Conservation (phyloP, 2,329 filamentous ascomycete species). For the Xylariaceae sp. region DNA sequence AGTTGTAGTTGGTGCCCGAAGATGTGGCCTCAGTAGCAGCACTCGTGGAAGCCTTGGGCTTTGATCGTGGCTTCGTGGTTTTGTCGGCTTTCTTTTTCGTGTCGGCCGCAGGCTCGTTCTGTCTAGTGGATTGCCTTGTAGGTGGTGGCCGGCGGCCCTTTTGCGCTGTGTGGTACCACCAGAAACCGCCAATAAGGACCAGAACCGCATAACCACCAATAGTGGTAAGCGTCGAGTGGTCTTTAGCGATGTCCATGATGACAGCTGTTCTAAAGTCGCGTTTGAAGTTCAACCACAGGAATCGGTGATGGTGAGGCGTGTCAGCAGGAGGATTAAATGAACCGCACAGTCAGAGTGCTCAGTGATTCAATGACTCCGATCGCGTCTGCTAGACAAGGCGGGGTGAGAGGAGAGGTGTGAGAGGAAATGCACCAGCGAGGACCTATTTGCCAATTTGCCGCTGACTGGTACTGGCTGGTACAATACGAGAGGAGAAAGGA, state of each 20-base stretch:
- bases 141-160: constrained; percentile 13
- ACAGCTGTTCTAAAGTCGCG: no score
- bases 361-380: no score
- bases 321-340: no score
- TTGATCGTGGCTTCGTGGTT: constrained; percentile 26
- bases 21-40: constrained; percentile 10
- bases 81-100: constrained; percentile 32
- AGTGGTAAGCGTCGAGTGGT: constrained; percentile 23
- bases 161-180: constrained; percentile 16
- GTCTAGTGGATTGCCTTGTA: constrained; percentile 15
- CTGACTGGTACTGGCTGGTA: no score
- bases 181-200: constrained; percentile 21
- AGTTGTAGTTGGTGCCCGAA: constrained; percentile 30
- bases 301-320: no score
- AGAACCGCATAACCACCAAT: constrained; percentile 30
- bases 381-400: no score
- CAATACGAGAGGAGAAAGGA: no score
- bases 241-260: constrained; percentile 21
- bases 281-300: no score
- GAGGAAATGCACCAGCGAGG: no score
- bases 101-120: constrained; percentile 23
- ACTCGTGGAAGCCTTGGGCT: constrained; percentile 22
- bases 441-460: no score
- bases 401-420: no score
- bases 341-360: no score